phyloP scores from a whole-genome alignment of 1,284 basidiomycete species.

The Tilletia setariae region DNA sequence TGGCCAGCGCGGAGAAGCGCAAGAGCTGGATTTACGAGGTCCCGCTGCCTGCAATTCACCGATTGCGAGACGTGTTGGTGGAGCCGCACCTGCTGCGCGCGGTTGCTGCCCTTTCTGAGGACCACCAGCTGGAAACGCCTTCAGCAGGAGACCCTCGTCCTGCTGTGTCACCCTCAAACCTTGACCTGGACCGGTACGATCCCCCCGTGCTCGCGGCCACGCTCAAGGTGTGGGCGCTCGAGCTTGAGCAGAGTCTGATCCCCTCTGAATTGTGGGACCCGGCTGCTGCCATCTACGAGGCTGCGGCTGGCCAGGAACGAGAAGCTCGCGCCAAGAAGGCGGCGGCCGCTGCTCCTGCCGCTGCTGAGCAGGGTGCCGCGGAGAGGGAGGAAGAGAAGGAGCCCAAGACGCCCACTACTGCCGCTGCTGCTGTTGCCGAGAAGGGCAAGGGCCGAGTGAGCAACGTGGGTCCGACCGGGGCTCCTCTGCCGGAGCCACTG shows the following conservation, averaged over 20 bases:
- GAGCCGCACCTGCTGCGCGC: conserved; percentile 61
- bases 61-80: conserved; percentile 61
- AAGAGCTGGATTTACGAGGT: conserved; percentile 82
- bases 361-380: neutral
- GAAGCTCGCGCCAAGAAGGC: conserved; percentile 22
- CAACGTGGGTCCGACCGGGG: conserved; percentile 55
- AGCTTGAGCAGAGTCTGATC: conserved; percentile 42
- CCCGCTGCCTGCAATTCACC: conserved; percentile 71
- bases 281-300: conserved; percentile 44
- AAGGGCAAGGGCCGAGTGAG: conserved; percentile 64
- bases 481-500: conserved; percentile 21
- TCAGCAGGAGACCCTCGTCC: conserved; percentile 6
- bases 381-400: conserved; percentile 2
- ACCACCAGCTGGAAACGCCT: conserved; percentile 28
- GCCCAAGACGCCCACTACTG: conserved; percentile 8
- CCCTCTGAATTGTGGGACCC: conserved; percentile 44
- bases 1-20: conserved; percentile 67
- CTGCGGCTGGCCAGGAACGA: conserved; percentile 39
- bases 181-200: conserved; percentile 70
- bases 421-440: conserved; percentile 13
- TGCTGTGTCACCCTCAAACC: conserved; percentile 54
- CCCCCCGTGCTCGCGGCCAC: conserved; percentile 77
- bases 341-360: conserved; percentile 9
- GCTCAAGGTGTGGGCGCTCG: conserved; percentile 70
- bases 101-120: conserved; percentile 58